phyloP scores from a whole-genome alignment of 306 rosid genomes.

The Quercus variabilis region DNA sequence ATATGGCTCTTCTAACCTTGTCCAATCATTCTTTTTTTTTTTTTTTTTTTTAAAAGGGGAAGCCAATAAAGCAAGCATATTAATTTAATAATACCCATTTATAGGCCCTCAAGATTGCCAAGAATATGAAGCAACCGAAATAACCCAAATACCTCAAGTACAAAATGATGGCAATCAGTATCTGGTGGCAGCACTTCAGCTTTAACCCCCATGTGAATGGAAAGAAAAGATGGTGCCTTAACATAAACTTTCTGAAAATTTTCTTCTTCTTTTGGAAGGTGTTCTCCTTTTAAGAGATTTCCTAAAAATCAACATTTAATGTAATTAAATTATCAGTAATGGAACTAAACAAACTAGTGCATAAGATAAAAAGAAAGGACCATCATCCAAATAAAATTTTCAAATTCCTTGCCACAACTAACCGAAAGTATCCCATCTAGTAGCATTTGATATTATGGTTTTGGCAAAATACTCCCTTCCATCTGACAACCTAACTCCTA shows the following conservation, averaged over 20 bases:
- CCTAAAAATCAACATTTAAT: constrained; percentile 38
- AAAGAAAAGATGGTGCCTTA: constrained; percentile 95
- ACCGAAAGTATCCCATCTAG: constrained; percentile 99
- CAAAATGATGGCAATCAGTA: constrained; percentile 95
- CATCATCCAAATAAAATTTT: constrained; percentile 9
- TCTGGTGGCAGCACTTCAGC: constrained; percentile 88
- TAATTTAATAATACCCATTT: constrained; percentile 1
- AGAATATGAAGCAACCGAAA: constrained; percentile 21
- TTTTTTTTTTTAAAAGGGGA: not conserved
- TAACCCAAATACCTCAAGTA: constrained; percentile 70
- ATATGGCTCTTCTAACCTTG: constrained; percentile 71
- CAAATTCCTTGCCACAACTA: constrained; percentile 26
- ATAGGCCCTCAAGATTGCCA: constrained; percentile 8
- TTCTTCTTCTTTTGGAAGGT: constrained; percentile 81
- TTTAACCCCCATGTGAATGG: constrained; percentile 96
- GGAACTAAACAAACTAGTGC: not conserved
- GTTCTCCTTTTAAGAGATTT: constrained; percentile 63
- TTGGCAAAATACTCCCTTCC: constrained; percentile 77
- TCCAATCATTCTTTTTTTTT: constrained; percentile 56
- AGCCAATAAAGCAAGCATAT: constrained; percentile 6
- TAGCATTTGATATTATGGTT: constrained; percentile 93
- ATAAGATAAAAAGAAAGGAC: constrained; percentile 23
- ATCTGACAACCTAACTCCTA: constrained; percentile 84
- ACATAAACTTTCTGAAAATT: constrained; percentile 83
- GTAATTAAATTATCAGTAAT: constrained; percentile 8